phyloP scores from a whole-genome alignment of 78 protist species.

The Dictyostelium firmibasis region DNA sequence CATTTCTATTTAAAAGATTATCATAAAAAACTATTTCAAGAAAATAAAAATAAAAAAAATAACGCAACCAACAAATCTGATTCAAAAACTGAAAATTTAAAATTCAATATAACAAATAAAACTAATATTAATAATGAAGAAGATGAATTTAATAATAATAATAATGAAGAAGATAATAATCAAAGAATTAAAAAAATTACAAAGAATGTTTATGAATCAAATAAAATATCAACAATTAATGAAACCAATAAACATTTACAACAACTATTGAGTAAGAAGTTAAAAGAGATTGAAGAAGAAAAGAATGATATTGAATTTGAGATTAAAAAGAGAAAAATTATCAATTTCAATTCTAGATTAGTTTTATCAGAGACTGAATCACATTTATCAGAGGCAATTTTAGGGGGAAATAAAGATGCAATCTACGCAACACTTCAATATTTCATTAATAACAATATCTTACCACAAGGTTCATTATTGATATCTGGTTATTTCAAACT shows the following conservation, averaged over 20 bases:
- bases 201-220: not conserved
- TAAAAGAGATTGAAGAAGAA: not conserved
- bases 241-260: not conserved
- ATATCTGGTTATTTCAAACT: not conserved
- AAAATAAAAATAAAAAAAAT: not conserved
- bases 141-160: too few species aligned
- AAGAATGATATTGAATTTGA: too few species aligned
- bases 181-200: not conserved
- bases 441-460: not conserved
- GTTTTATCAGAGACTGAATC: not conserved
- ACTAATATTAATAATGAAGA: not conserved
- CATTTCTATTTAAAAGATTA: not conserved
- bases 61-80: too few species aligned
- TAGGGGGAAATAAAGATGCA: not conserved
- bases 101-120: not conserved
- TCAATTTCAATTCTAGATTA: not conserved
- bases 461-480: constrained; percentile 1
- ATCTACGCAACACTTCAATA: not conserved
- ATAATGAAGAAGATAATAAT: too few species aligned
- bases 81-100: not conserved
- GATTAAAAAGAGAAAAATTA: not conserved
- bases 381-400: not conserved
- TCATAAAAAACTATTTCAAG: not conserved
- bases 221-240: not conserved
- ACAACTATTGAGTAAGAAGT: too few species aligned